A percentile compares a stretch with the other conserved stretches of the same genome.
Conservation (phyloP, 2,329 filamentous ascomycete species). For the Colletotrichum lindemuthianum region DNA sequence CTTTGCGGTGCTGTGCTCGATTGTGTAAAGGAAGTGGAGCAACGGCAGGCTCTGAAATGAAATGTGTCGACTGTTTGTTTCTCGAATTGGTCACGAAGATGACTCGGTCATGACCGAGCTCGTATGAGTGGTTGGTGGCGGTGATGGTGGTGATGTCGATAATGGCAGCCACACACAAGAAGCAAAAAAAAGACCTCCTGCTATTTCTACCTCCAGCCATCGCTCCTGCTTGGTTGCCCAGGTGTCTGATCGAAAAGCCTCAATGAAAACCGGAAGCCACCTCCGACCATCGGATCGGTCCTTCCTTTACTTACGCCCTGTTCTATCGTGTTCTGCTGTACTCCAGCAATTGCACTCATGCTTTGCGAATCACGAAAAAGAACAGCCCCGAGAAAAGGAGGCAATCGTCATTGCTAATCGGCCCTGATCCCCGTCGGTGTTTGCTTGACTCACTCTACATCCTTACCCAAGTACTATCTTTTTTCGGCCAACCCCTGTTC, state of each 20-base stretch:
- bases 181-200: neutral
- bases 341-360: conserved; percentile 2
- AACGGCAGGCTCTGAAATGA: neutral
- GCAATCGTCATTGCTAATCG: conserved; percentile 26
- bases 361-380: conserved; percentile 13
- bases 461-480: neutral
- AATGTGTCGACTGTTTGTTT: conserved; percentile 5
- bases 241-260: neutral
- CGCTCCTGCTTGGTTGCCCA: neutral
- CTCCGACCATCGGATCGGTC: conserved; percentile 29
- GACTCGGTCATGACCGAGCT: neutral
- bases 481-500: neutral
- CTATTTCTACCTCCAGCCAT: conserved; percentile 19
- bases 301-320: neutral
- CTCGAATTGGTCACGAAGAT: conserved; percentile 1
- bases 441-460: conserved; percentile 25
- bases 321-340: neutral
- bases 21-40: conserved; percentile 2
- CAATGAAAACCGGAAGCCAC: conserved; percentile 4
- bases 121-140: too few species aligned
- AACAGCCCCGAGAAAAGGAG: conserved; percentile 10
- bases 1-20: too few species aligned
- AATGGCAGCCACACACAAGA: neutral
- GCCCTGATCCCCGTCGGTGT: conserved; percentile 17
- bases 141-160: too few species aligned